Conservation (phyloP, 2,329 filamentous ascomycete genomes). For the Nothophaeocryptopus gaeumannii region DNA sequence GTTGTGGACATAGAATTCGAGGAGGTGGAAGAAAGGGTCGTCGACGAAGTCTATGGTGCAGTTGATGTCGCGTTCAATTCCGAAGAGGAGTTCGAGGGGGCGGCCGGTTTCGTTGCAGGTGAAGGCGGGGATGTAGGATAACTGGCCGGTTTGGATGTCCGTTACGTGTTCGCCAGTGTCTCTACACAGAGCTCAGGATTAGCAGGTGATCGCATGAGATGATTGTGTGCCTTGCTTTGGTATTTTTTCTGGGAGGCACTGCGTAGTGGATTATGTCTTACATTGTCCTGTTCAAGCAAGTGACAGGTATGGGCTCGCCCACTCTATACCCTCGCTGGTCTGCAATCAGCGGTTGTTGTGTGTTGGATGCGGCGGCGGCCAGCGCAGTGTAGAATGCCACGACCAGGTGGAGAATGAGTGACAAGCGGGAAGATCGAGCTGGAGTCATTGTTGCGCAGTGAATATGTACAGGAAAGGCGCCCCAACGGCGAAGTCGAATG, state of each 20-base stretch:
- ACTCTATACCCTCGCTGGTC: slow-evolving; percentile 44
- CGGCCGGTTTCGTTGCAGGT: slow-evolving; percentile 81
- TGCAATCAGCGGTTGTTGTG: slow-evolving; percentile 40
- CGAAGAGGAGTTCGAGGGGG: slow-evolving; percentile 83
- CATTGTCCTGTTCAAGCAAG: slow-evolving; percentile 53
- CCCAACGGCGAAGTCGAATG: too few species aligned
- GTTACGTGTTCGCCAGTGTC: slow-evolving; percentile 89
- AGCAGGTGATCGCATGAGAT: too few species aligned
- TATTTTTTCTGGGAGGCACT: not conserved
- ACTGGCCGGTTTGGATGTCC: slow-evolving; percentile 67
- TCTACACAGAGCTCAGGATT: slow-evolving; percentile 34
- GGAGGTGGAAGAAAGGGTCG: slow-evolving; percentile 80
- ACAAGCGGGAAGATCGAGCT: slow-evolving; percentile 17
- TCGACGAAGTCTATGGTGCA: slow-evolving; percentile 76
- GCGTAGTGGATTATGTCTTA: slow-evolving; percentile 31
- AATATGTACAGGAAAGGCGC: too few species aligned
- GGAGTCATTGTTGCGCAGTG: too few species aligned
- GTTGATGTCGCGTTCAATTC: slow-evolving; percentile 74
- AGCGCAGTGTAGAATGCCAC: slow-evolving; percentile 36
- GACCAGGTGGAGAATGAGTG: slow-evolving; percentile 29
- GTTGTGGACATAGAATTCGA: slow-evolving; percentile 97
- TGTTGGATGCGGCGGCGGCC: slow-evolving; percentile 38
- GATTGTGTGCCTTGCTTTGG: slow-evolving; percentile 5
- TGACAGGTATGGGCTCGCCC: slow-evolving; percentile 51
- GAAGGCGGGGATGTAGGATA: slow-evolving; percentile 90